Percentiles rank a stretch among this genome's conserved stretches.
Conservation (phyloP, 2,329 filamentous ascomycete genomes). For the Claviceps lovelessii region DNA sequence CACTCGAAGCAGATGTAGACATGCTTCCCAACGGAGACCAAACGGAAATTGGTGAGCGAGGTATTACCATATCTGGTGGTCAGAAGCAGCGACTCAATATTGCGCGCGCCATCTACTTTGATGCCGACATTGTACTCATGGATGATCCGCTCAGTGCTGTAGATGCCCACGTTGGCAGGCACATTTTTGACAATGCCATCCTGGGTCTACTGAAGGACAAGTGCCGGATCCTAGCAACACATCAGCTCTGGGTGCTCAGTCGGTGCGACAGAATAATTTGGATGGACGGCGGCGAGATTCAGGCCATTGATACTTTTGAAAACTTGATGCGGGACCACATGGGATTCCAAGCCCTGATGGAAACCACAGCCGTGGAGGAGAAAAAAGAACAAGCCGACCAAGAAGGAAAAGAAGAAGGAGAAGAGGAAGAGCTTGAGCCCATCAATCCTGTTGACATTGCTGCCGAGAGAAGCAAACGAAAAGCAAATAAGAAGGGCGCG, state of each 20-base stretch:
- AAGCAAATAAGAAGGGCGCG: constrained; percentile 43
- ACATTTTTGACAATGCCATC: constrained; percentile 89
- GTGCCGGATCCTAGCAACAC: constrained; percentile 80
- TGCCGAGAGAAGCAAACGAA: constrained; percentile 28
- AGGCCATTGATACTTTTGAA: constrained; percentile 76
- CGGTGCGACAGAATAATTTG: constrained; percentile 86
- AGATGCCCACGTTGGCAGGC: constrained; percentile 54
- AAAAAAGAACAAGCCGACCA: constrained; percentile 32
- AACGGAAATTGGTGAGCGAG: constrained; percentile 89
- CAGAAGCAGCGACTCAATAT: constrained; percentile 95
- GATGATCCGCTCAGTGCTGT: constrained; percentile 57
- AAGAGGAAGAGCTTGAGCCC: constrained; percentile 32
- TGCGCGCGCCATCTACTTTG: constrained; percentile 62
- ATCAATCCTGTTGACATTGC: constrained; percentile 20
- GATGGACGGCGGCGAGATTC: constrained; percentile 76
- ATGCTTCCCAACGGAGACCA: constrained; percentile 82
- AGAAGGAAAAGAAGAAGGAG: constrained; percentile 15
- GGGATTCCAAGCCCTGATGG: constrained; percentile 74
- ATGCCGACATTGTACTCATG: constrained; percentile 53
- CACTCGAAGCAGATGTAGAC: constrained; percentile 70
- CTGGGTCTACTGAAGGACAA: constrained; percentile 78
- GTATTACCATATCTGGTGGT: constrained; percentile 88
- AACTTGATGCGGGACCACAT: constrained; percentile 68
- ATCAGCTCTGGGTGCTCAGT: constrained; percentile 84
- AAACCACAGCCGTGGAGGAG: constrained; percentile 62